Conservation (phyloP, 164 flowering plant species). For the Amborella trichopoda region DNA sequence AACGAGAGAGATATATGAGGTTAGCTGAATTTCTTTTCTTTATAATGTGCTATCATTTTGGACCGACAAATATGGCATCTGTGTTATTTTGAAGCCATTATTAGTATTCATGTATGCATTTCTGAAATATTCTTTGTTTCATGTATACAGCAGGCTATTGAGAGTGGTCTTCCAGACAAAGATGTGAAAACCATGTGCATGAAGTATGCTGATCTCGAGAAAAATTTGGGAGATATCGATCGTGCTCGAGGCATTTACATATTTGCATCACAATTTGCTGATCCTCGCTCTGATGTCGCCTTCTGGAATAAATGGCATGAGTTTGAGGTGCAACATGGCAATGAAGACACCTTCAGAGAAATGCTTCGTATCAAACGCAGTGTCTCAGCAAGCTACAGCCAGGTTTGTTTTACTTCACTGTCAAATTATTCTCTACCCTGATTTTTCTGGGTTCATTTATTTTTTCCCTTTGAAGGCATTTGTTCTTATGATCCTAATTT, state of each 20-base stretch:
- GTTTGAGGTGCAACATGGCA: constrained; percentile 93
- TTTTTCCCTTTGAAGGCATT: too few relatives aligned
- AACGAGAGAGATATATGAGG: constrained; percentile 88
- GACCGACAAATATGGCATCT: background rate
- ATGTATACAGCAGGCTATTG: constrained; percentile 54
- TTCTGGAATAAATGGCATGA: constrained; percentile 88
- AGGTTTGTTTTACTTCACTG: constrained; percentile 40
- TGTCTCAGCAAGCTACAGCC: constrained; percentile 81
- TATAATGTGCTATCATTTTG: too few relatives aligned
- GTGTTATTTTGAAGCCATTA: background rate
- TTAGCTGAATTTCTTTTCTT: constrained; percentile 6
- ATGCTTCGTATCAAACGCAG: constrained; percentile 87
- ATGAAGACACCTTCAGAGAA: constrained; percentile 91
- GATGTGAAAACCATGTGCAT: constrained; percentile 83
- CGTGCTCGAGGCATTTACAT: constrained; percentile 63
- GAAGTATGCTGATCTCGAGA: constrained; percentile 90
- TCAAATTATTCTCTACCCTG: too few relatives aligned
- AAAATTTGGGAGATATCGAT: constrained; percentile 88
- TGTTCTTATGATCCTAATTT: too few relatives aligned
- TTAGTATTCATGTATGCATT: too few relatives aligned
- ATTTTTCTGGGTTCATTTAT: too few relatives aligned
- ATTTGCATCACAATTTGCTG: constrained; percentile 71
- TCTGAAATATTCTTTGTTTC: too few relatives aligned
- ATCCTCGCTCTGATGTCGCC: constrained; percentile 67
- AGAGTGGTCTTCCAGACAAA: constrained; percentile 82